Conservation (phyloP, 2,329 filamentous ascomycete species). For the Nemania serpens region DNA sequence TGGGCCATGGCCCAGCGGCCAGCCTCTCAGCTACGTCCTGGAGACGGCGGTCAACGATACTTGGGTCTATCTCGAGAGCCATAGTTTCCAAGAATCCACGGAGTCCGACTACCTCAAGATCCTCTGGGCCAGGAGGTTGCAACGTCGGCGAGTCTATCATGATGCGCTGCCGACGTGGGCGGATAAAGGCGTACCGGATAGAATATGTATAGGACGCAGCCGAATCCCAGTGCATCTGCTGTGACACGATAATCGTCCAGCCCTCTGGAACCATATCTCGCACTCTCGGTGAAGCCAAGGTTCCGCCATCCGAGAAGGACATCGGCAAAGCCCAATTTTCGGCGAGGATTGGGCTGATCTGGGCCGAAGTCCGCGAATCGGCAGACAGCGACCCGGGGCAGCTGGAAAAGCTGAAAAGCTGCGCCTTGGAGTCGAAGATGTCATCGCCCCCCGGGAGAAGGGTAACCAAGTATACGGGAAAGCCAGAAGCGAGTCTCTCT, state of each 20-base stretch:
- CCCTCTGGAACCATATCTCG: slow-evolving; percentile 16
- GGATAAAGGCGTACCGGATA: slow-evolving; percentile 22
- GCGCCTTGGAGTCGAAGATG: slow-evolving; percentile 2
- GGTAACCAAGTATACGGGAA: slow-evolving; percentile 17
- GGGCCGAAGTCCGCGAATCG: not conserved
- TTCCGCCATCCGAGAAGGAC: not conserved
- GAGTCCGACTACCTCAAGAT: not conserved
- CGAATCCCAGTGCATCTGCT: not conserved
- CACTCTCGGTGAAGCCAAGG: not conserved
- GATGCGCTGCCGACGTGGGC: slow-evolving; percentile 7
- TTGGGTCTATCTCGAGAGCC: not conserved
- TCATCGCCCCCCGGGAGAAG: not conserved
- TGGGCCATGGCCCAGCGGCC: not conserved
- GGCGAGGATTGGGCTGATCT: slow-evolving; percentile 20
- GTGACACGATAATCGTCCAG: slow-evolving; percentile 21
- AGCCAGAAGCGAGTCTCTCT: slow-evolving; percentile 20
- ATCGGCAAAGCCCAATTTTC: slow-evolving; percentile 21
- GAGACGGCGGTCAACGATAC: not conserved
- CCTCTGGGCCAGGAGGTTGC: not conserved
- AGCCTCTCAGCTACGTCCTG: not conserved
- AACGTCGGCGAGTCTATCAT: not conserved
- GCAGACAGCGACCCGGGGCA: slow-evolving; percentile 13
- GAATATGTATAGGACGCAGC: not conserved
- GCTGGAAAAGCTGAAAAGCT: slow-evolving; percentile 24
- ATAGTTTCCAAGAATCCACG: not conserved